A percentile compares a stretch with the other conserved stretches of the same genome.
phyloP scores from a whole-genome alignment of 192 early-diverging fungal genomes.

The Helicostylum pulchrum region DNA sequence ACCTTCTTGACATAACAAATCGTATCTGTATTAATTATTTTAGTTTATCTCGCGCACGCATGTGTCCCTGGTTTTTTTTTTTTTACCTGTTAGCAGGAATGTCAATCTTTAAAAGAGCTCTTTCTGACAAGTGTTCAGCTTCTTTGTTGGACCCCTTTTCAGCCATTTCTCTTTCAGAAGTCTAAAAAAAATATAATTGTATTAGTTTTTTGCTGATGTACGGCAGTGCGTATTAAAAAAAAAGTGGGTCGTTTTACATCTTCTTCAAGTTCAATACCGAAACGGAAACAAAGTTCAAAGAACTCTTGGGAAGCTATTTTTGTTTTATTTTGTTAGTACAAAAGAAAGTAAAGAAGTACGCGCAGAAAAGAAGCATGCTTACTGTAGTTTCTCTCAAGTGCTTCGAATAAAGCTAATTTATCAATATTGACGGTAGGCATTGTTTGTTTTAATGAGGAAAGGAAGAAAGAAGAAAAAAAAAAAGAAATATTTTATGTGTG shows the following conservation, averaged over 20 bases:
- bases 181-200: slow-evolving; percentile 48
- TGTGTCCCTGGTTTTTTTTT: neutral
- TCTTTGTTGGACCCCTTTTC: slow-evolving; percentile 57
- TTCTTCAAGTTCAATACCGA: slow-evolving; percentile 98
- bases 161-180: slow-evolving; percentile 79
- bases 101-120: slow-evolving; percentile 90
- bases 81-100: slow-evolving; percentile 90
- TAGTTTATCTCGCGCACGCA: neutral
- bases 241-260: slow-evolving; percentile 63
- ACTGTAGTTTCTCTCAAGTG: slow-evolving; percentile 80
- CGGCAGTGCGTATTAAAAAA: neutral
- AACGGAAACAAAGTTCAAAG: slow-evolving; percentile 97
- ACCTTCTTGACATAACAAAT: slow-evolving; percentile 96
- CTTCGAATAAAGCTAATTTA: slow-evolving; percentile 80
- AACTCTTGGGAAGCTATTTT: slow-evolving; percentile 75
- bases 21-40: slow-evolving; percentile 70
- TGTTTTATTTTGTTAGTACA: neutral
- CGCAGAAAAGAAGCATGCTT: slow-evolving; percentile 23
- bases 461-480: neutral
- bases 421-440: slow-evolving; percentile 98
- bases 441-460: slow-evolving; percentile 7
- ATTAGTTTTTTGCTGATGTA: neutral
- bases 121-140: slow-evolving; percentile 64
- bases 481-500: neutral
- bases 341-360: neutral